These are phyloP conservation scores for Brassica hybrid DNA, from an alignment of 441 rosid species.

Conservation along the genomic window DNA sequence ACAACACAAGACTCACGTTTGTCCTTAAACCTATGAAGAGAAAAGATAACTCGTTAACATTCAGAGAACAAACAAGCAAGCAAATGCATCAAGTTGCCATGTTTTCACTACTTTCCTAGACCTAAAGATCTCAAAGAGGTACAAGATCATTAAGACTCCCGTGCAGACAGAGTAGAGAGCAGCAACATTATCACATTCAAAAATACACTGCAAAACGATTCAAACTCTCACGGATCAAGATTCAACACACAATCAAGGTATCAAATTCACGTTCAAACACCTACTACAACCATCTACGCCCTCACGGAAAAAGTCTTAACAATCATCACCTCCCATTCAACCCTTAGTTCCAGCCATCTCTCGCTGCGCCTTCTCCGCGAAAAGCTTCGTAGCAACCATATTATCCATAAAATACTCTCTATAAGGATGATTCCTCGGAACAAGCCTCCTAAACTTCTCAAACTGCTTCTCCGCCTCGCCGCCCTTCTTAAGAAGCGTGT, in stretches of 20 bases:
- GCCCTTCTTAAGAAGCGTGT: too few relatives aligned
- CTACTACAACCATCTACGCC: not conserved
- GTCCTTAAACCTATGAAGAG: not conserved
- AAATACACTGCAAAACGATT: slow-evolving; percentile 14
- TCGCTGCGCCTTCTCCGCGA: not conserved
- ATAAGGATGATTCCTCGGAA: too few relatives aligned
- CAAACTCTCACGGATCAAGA: slow-evolving; percentile 10
- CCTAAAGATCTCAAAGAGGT: not conserved
- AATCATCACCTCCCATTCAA: not conserved
- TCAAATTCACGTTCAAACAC: slow-evolving; percentile 19
- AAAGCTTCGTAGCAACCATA: not conserved
- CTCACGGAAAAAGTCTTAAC: too few relatives aligned
- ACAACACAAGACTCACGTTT: not conserved
- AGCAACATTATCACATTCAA: not conserved
- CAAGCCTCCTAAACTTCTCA: too few relatives aligned
- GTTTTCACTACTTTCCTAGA: not conserved
- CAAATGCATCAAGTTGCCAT: not conserved
- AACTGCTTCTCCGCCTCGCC: too few relatives aligned
- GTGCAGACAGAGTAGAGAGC: slow-evolving; percentile 1
- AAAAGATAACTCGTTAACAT: not conserved
- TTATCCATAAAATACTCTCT: too few relatives aligned
- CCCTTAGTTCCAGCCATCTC: not conserved
- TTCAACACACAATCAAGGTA: slow-evolving; percentile 11
- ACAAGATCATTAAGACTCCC: not conserved
- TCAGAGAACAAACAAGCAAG: not conserved